phyloP scores from a whole-genome alignment of 2,329 filamentous ascomycete genomes.

The Epichloe sp. region DNA sequence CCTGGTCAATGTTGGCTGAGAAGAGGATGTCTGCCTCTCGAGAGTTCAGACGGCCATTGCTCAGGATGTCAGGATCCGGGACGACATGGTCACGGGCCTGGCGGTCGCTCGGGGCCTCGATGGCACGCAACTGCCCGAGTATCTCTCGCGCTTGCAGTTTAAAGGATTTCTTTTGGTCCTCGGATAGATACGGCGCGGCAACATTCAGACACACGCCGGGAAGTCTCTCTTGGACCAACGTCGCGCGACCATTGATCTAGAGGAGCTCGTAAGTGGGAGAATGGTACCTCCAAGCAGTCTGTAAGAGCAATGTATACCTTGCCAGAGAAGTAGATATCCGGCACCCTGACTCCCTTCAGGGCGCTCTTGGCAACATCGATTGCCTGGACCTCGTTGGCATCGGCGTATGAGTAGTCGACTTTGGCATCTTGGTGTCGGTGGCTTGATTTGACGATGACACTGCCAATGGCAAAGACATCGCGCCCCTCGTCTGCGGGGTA shows the following conservation, averaged over 20 bases:
- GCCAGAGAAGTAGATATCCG: constrained; percentile 24
- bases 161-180: constrained; percentile 3
- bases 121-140: not conserved
- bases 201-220: constrained; percentile 22
- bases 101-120: no score
- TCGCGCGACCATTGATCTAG: constrained; percentile 22
- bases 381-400: constrained; percentile 26
- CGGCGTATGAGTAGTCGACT: constrained; percentile 25
- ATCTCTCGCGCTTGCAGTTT: constrained; percentile 1
- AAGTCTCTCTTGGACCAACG: constrained; percentile 26
- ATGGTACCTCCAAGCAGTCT: not conserved
- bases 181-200: constrained; percentile 23
- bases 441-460: constrained; percentile 26
- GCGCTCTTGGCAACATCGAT: constrained; percentile 17
- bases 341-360: constrained; percentile 18
- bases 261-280: not conserved
- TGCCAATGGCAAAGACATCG: constrained; percentile 28
- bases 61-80: no score
- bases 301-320: constrained; percentile 18
- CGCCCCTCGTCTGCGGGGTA: constrained; percentile 17
- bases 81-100: no score
- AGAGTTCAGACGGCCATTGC: no score
- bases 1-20: no score
- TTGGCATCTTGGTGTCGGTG: constrained; percentile 15
- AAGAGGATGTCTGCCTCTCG: no score